Evolutionary conservation across 2,329 filamentous ascomycete genomes (phyloP).

Genomic region (Paraphaeosphaeria minitans): DNA sequence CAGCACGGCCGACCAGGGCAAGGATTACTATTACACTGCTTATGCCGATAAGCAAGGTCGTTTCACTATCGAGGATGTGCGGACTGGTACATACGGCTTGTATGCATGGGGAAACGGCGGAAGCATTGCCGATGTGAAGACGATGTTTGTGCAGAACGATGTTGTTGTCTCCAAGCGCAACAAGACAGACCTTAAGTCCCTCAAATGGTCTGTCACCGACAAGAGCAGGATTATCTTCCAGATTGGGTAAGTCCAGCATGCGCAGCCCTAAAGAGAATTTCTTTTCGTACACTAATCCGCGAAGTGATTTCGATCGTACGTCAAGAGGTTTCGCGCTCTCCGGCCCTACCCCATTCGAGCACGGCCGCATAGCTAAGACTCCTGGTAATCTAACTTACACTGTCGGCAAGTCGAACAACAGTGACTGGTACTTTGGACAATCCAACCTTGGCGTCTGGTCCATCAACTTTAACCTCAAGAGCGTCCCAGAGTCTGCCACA

Average conservation of each 20-base stretch:
- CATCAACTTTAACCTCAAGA: conserved; percentile 41
- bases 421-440: conserved; percentile 59
- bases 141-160: conserved; percentile 50
- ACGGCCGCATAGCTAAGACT: conserved; percentile 52
- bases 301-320: conserved; percentile 52
- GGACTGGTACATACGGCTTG: conserved; percentile 53
- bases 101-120: conserved; percentile 59
- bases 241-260: conserved; percentile 40
- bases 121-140: conserved; percentile 52
- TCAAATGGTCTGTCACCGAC: conserved; percentile 50
- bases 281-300: background rate
- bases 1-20: conserved; percentile 55
- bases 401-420: conserved; percentile 40
- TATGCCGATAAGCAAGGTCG: conserved; percentile 52
- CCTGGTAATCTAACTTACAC: conserved; percentile 55
- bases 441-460: conserved; percentile 43
- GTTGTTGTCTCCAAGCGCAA: conserved; percentile 45
- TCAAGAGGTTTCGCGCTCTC: conserved; percentile 51
- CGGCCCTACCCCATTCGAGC: conserved; percentile 52
- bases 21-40: conserved; percentile 57
- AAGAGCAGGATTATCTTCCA: conserved; percentile 53
- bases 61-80: conserved; percentile 54
- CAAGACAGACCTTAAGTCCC: conserved; percentile 45
- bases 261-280: background rate
- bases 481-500: conserved; percentile 9